Percentiles rank a stretch among this genome's conserved stretches.
Evolutionary conservation across 768 basidiomycete genomes (phyloP).

Genomic region (Chalciporus piperatus): DNA sequence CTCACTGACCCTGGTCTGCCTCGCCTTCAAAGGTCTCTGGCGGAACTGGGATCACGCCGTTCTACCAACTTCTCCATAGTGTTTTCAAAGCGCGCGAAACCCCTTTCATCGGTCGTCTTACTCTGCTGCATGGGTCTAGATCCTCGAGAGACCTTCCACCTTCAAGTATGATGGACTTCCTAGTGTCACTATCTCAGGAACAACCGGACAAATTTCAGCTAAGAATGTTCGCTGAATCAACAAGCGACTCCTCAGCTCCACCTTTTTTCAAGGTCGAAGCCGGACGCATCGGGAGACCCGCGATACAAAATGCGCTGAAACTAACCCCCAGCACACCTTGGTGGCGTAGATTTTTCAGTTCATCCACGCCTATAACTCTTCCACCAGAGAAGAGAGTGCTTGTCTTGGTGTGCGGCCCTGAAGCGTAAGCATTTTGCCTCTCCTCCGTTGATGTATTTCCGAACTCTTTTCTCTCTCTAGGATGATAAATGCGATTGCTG

Average conservation of each 20-base stretch:
- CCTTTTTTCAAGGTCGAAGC: slow-evolving; percentile 30
- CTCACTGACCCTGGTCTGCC: neutral
- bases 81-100: slow-evolving; percentile 38
- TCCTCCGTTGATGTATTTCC: neutral
- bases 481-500: slow-evolving; percentile 74
- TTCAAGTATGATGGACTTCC: slow-evolving; percentile 51
- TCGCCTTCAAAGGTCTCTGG: slow-evolving; percentile 68
- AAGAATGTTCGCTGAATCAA: slow-evolving; percentile 60
- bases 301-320: slow-evolving; percentile 43
- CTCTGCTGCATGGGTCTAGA: slow-evolving; percentile 69
- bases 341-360: slow-evolving; percentile 29
- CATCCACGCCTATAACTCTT: slow-evolving; percentile 1
- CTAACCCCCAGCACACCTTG: slow-evolving; percentile 25
- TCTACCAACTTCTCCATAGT: slow-evolving; percentile 69
- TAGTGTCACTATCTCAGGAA: slow-evolving; percentile 44
- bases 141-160: slow-evolving; percentile 67
- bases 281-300: slow-evolving; percentile 55
- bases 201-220: slow-evolving; percentile 57
- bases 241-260: slow-evolving; percentile 18
- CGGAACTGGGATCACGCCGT: slow-evolving; percentile 85
- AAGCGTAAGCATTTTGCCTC: slow-evolving; percentile 49
- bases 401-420: slow-evolving; percentile 84
- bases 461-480: slow-evolving; percentile 33
- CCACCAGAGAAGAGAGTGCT: slow-evolving; percentile 43
- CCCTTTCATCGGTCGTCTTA: slow-evolving; percentile 52